Conservation (phyloP, 257 asterid species). For the Mentha longifolia region DNA sequence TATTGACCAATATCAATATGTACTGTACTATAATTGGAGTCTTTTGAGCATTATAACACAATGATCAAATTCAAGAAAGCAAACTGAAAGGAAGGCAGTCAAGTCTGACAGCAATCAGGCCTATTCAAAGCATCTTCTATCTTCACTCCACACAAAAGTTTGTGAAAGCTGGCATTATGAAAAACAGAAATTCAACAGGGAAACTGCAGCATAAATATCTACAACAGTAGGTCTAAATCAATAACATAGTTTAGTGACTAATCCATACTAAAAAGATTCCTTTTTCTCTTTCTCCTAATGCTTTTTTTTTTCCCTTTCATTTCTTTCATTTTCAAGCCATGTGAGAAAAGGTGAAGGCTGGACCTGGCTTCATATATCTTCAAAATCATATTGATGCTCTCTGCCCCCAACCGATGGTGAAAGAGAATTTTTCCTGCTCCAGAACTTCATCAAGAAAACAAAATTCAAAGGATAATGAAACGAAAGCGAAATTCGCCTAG, state of each 20-base stretch:
- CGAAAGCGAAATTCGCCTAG: constrained; percentile 12
- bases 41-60: constrained; percentile 32
- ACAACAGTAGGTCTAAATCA: constrained; percentile 15
- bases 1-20: constrained; percentile 30
- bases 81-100: constrained; percentile 22
- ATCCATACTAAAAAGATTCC: constrained; percentile 19
- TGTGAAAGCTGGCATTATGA: constrained; percentile 4
- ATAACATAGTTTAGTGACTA: constrained; percentile 20
- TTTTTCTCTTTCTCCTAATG: background rate
- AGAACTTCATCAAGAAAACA: constrained; percentile 25
- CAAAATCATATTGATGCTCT: constrained; percentile 42
- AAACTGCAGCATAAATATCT: constrained; percentile 22
- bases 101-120: constrained; percentile 21
- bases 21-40: constrained; percentile 14
- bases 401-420: constrained; percentile 42
- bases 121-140: constrained; percentile 16
- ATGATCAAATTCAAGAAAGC: constrained; percentile 30
- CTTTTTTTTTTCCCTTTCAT: too few relatives aligned
- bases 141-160: constrained; percentile 4
- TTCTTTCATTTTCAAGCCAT: constrained; percentile 52
- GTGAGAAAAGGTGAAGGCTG: constrained; percentile 41
- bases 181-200: constrained; percentile 18
- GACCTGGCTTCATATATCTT: constrained; percentile 36
- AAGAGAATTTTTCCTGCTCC: constrained; percentile 30
- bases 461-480: constrained; percentile 9